Evolutionary conservation across 768 basidiomycete species (phyloP).

Genomic region (Megacollybia marginata): DNA sequence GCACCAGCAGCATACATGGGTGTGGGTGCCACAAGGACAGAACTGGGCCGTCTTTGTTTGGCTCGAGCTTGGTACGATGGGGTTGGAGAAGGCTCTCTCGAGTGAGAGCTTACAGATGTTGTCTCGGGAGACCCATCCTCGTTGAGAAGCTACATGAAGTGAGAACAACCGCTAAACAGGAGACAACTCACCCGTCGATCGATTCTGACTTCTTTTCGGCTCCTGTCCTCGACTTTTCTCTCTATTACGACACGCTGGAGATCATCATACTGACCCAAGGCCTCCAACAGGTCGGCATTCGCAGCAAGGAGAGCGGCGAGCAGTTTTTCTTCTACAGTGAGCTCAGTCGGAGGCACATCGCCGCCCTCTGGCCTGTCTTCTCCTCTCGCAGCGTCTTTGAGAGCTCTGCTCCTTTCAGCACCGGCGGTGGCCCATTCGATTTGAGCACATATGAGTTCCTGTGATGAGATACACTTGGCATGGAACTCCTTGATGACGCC

Average conservation of each 20-base stretch:
- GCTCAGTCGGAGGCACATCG: constrained; percentile 21
- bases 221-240: constrained; percentile 59
- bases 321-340: constrained; percentile 69
- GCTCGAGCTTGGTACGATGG: constrained; percentile 8
- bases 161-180: background rate
- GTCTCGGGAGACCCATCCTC: background rate
- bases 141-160: background rate
- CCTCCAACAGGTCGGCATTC: constrained; percentile 63
- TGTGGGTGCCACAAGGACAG: background rate
- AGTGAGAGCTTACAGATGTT: background rate
- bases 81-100: constrained; percentile 7
- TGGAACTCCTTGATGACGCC: constrained; percentile 85
- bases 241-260: constrained; percentile 61
- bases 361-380: constrained; percentile 11
- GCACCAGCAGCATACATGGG: background rate
- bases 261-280: constrained; percentile 71
- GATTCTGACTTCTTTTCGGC: constrained; percentile 59
- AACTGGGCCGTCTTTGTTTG: background rate
- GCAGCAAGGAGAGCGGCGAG: constrained; percentile 67
- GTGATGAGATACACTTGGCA: constrained; percentile 67
- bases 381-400: constrained; percentile 5
- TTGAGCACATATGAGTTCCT: constrained; percentile 80
- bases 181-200: constrained; percentile 50
- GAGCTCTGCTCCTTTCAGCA: constrained; percentile 59
- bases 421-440: constrained; percentile 87